phyloP scores from a whole-genome alignment of 2,329 filamentous ascomycete species.

The Scytalidium lignicola region DNA sequence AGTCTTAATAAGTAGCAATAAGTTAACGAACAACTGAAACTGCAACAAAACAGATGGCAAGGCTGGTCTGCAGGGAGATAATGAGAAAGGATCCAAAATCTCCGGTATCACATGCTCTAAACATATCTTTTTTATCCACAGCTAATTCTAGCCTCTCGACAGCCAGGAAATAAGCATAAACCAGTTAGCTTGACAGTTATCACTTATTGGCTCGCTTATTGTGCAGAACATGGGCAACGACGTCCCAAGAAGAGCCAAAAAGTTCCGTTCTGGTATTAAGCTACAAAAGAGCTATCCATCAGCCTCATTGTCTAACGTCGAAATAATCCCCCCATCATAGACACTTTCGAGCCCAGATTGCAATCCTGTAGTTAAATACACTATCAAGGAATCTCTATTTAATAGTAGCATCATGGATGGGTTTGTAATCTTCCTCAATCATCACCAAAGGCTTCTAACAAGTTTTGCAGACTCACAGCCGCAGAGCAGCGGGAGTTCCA shows the following conservation, averaged over 20 bases:
- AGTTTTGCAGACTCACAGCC: conserved; percentile 23
- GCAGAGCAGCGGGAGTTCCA: conserved; percentile 90
- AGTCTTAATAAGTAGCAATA: neutral
- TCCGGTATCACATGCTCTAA: neutral
- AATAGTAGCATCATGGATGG: conserved; percentile 39
- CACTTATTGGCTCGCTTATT: neutral
- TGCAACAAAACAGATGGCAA: neutral
- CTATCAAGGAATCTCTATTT: neutral
- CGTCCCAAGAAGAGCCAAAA: neutral
- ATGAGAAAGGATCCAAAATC: neutral
- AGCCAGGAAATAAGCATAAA: neutral
- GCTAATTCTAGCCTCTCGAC: neutral
- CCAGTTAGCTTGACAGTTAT: neutral
- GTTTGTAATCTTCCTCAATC: conserved; percentile 13
- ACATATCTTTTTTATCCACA: neutral
- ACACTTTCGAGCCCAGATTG: no score
- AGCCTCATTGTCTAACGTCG: neutral
- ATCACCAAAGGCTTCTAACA: conserved; percentile 6
- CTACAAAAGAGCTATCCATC: neutral
- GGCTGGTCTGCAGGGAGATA: neutral
- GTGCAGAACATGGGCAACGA: neutral
- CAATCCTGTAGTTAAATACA: no score
- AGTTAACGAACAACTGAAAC: neutral
- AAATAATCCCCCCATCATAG: neutral
- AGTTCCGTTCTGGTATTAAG: neutral